These are phyloP conservation scores for Globisporangium cederbergense DNA, from an alignment of 352 stramenopile species.

Conservation along the genomic window DNA sequence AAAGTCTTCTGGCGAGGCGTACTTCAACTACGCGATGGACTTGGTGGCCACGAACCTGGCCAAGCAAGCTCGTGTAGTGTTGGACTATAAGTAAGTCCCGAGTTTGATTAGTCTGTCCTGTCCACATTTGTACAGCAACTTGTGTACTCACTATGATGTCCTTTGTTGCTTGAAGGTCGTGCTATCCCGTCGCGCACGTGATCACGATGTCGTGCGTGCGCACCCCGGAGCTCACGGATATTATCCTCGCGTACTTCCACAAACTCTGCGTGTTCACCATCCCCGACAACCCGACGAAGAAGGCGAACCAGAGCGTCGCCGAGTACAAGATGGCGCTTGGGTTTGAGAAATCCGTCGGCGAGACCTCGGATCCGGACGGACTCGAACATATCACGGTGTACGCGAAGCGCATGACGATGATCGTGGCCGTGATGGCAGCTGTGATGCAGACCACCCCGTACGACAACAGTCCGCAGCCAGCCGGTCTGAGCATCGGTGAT, in stretches of 20 bases:
- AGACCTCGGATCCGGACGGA: constrained; percentile 49
- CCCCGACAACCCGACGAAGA: constrained; percentile 53
- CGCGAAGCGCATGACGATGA: constrained; percentile 78
- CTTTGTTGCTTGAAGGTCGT: constrained; percentile 33
- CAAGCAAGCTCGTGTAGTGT: constrained; percentile 59
- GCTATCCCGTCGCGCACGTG: constrained; percentile 68
- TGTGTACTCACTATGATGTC: constrained; percentile 1
- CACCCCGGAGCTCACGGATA: constrained; percentile 66
- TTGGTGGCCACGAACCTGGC: constrained; percentile 66
- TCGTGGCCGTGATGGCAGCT: constrained; percentile 60
- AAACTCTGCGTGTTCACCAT: constrained; percentile 77
- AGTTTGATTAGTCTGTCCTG: background rate
- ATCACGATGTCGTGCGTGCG: constrained; percentile 76
- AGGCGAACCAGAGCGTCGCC: constrained; percentile 38
- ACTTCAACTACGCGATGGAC: constrained; percentile 73
- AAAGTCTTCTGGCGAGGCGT: constrained; percentile 43
- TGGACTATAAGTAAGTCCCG: constrained; percentile 70
- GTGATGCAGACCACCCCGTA: constrained; percentile 69
- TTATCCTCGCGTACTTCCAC: constrained; percentile 72
- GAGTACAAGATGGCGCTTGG: constrained; percentile 69
- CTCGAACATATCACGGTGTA: constrained; percentile 79
- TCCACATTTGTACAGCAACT: background rate
- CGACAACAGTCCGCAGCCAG: constrained; percentile 46
- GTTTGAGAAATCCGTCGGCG: constrained; percentile 61
- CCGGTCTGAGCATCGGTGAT: constrained; percentile 55